Conservation (phyloP, 495 filamentous ascomycete genomes). For the Extremus antarcticus region DNA sequence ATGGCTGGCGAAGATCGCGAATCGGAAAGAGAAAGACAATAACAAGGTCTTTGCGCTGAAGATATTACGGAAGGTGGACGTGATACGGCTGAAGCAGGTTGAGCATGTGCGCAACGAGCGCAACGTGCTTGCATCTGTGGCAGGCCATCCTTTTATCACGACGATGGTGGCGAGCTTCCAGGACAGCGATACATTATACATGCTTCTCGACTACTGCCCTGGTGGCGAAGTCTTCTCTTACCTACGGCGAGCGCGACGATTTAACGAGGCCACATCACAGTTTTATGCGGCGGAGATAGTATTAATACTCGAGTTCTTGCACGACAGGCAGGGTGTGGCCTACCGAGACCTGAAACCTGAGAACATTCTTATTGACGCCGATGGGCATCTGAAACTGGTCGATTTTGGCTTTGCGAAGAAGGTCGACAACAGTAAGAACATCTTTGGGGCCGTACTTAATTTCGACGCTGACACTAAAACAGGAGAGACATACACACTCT, state of each 20-base stretch:
- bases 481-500: slow-evolving; percentile 90
- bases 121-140: slow-evolving; percentile 71
- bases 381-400: slow-evolving; percentile 93
- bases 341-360: slow-evolving; percentile 96
- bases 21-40: slow-evolving; percentile 21
- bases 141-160: slow-evolving; percentile 92
- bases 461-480: background rate
- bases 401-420: slow-evolving; percentile 97
- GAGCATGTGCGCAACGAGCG: slow-evolving; percentile 96
- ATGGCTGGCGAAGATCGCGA: slow-evolving; percentile 60
- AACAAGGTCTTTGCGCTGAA: slow-evolving; percentile 85
- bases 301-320: slow-evolving; percentile 82
- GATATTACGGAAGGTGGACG: slow-evolving; percentile 80
- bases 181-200: slow-evolving; percentile 78
- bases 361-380: slow-evolving; percentile 82
- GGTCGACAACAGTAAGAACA: slow-evolving; percentile 45
- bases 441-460: background rate
- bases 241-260: slow-evolving; percentile 71
- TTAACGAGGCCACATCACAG: slow-evolving; percentile 71
- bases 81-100: slow-evolving; percentile 93
- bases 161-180: slow-evolving; percentile 83
- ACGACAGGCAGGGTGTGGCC: slow-evolving; percentile 76
- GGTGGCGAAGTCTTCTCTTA: slow-evolving; percentile 96
- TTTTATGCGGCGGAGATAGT: slow-evolving; percentile 97
- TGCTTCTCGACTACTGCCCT: slow-evolving; percentile 88